These are phyloP conservation scores for Zasmidium cellare DNA, from an alignment of 2,329 filamentous ascomycete genomes.

Conservation along the genomic window DNA sequence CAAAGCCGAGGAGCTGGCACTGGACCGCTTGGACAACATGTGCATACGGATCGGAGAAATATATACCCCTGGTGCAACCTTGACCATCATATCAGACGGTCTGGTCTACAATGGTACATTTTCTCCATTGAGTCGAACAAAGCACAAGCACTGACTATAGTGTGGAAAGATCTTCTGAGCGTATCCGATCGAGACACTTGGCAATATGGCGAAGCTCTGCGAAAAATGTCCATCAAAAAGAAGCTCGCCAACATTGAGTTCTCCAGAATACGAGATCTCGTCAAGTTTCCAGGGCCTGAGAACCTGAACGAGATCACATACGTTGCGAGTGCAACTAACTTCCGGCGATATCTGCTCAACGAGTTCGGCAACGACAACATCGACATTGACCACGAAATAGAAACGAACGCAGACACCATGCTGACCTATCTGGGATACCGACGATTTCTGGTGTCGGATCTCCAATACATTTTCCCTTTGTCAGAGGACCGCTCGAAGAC, in stretches of 20 bases:
- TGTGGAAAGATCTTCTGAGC: neutral
- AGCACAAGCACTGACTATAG: no score
- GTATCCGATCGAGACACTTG: neutral
- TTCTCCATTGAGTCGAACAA: no score
- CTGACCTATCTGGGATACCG: neutral
- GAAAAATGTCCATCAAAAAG: neutral
- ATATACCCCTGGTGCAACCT: neutral
- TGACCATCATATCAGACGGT: neutral
- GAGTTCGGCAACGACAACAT: neutral
- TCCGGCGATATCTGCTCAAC: conserved; percentile 2
- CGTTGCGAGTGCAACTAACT: conserved; percentile 8
- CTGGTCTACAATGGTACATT: neutral
- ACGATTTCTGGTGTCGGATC: neutral
- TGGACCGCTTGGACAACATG: neutral
- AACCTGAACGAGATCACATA: conserved; percentile 9
- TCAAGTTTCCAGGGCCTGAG: conserved; percentile 3
- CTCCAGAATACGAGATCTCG: conserved; percentile 5
- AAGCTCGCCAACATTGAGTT: neutral
- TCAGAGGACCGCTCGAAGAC: neutral
- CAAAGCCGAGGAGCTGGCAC: neutral
- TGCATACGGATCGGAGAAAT: neutral
- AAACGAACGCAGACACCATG: neutral
- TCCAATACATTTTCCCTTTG: neutral
- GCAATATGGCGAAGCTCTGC: conserved; percentile 1
- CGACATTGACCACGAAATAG: neutral